A percentile compares a stretch with the other conserved stretches of the same genome.
Evolutionary conservation across 805 yeast genomes (phyloP).

Genomic region (Zygotorulaspora florentina): DNA sequence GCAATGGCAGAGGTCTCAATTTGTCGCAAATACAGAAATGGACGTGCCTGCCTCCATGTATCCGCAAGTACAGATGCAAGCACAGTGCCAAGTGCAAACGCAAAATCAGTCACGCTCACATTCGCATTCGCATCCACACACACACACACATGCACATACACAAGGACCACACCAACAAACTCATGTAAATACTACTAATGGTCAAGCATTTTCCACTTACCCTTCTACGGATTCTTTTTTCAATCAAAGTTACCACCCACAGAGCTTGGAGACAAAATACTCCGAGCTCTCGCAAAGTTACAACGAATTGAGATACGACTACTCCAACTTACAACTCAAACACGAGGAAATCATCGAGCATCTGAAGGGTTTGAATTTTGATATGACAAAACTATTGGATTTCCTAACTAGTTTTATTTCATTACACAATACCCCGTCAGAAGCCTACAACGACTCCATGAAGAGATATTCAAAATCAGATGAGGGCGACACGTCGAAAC

Average conservation of each 20-base stretch:
- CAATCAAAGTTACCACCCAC: constrained; percentile 10
- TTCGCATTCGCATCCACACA: constrained; percentile 7
- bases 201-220: constrained; percentile 10
- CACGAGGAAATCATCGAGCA: constrained; percentile 49
- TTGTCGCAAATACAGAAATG: constrained; percentile 3
- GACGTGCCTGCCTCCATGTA: constrained; percentile 1
- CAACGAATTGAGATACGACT: constrained; percentile 40
- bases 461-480: not conserved
- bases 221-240: constrained; percentile 9
- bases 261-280: constrained; percentile 14
- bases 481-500: not conserved
- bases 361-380: constrained; percentile 46
- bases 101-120: constrained; percentile 8
- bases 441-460: constrained; percentile 1
- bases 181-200: not conserved
- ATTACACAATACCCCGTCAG: constrained; percentile 4
- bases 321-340: constrained; percentile 40
- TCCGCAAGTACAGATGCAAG: not conserved
- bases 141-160: constrained; percentile 7
- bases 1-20: constrained; percentile 9
- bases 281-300: constrained; percentile 39
- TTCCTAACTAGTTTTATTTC: constrained; percentile 35
- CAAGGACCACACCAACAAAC: constrained; percentile 3
- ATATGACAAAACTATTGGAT: constrained; percentile 50
- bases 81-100: not conserved